A percentile compares a stretch with the other conserved stretches of the same genome.
These are phyloP conservation scores for Candida germanica DNA, from an alignment of 805 yeast species.

Conservation along the genomic window DNA sequence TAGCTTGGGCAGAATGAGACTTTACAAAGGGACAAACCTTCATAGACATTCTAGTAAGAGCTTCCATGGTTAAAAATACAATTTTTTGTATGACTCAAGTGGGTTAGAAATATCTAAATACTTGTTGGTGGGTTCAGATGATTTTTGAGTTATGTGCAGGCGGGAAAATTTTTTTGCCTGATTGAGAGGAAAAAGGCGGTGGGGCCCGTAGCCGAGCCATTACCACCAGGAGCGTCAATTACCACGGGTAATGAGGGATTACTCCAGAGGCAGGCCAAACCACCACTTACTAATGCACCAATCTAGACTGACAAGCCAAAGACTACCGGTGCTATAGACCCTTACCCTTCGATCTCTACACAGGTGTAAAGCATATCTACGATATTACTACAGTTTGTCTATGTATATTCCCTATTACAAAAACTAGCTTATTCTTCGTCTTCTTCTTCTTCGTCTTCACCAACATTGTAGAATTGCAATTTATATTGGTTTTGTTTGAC, in stretches of 20 bases:
- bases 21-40: conserved; percentile 82
- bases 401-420: conserved; percentile 1
- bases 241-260: too few species aligned
- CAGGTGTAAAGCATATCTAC: background rate
- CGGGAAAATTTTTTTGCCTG: too few species aligned
- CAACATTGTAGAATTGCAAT: conserved; percentile 98
- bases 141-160: too few species aligned
- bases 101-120: conserved; percentile 8
- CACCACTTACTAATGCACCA: too few species aligned
- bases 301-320: too few species aligned
- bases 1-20: conserved; percentile 53
- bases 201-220: too few species aligned
- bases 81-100: conserved; percentile 1
- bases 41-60: conserved; percentile 71
- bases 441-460: conserved; percentile 90
- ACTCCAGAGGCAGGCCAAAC: too few species aligned
- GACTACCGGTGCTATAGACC: too few species aligned
- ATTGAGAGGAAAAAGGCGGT: too few species aligned
- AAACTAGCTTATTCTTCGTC: conserved; percentile 64
- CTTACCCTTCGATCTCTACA: too few species aligned
- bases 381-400: background rate
- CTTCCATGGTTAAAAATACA: conserved; percentile 56
- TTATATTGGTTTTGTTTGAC: conserved; percentile 93
- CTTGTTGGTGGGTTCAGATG: too few species aligned
- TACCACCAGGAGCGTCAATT: too few species aligned